Conservation (phyloP, 345 rosid species). For the Melastoma malabathricum region DNA sequence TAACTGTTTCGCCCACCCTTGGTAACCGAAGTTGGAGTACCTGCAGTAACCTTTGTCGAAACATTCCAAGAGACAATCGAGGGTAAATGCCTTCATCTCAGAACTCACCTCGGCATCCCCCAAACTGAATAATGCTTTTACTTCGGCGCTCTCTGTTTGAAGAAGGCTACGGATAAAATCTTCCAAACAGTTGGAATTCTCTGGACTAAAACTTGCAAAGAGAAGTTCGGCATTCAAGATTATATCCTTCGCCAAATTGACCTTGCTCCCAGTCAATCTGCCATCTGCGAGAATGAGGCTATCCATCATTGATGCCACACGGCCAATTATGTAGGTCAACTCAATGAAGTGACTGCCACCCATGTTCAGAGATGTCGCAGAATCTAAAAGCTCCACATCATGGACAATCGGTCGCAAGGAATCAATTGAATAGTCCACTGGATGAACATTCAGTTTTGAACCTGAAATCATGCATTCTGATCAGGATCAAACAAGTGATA, state of each 20-base stretch:
- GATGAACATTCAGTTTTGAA: conserved; percentile 17
- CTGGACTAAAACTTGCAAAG: conserved; percentile 19
- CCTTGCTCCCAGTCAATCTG: conserved; percentile 32
- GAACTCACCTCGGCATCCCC: conserved; percentile 23
- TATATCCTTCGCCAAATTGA: conserved; percentile 42
- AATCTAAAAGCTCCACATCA: conserved; percentile 38
- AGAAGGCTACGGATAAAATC: conserved; percentile 29
- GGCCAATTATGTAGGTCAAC: conserved; percentile 27
- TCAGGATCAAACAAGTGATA: not conserved
- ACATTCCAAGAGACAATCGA: conserved; percentile 61
- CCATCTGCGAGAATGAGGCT: conserved; percentile 34
- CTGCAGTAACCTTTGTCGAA: conserved; percentile 34
- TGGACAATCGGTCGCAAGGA: conserved; percentile 13
- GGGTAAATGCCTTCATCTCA: conserved; percentile 36
- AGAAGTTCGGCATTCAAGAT: conserved; percentile 51
- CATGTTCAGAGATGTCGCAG: conserved; percentile 26
- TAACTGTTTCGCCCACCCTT: conserved; percentile 32
- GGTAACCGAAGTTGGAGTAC: conserved; percentile 29
- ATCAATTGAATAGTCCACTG: conserved; percentile 17
- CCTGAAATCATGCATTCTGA: conserved; percentile 21
- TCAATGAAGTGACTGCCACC: conserved; percentile 13
- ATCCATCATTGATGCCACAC: conserved; percentile 28
- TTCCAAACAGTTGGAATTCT: conserved; percentile 11
- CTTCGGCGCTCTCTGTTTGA: conserved; percentile 32
- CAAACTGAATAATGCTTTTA: conserved; percentile 19